Evolutionary conservation across 2,329 filamentous ascomycete species (phyloP).

Genomic region (Aspergillus fischeri): DNA sequence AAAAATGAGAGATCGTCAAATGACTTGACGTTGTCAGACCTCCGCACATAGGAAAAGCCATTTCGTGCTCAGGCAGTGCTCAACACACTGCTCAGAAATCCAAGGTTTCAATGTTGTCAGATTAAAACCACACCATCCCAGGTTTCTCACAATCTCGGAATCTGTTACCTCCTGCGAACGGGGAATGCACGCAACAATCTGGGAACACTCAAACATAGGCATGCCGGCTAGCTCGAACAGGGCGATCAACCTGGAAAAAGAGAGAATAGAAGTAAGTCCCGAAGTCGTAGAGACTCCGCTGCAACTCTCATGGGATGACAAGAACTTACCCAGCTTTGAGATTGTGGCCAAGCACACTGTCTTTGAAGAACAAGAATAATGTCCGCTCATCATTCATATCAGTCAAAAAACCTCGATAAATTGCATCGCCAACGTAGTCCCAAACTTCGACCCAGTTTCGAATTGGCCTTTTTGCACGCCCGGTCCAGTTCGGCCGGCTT

Average conservation of each 20-base stretch:
- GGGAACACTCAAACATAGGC: slow-evolving; percentile 66
- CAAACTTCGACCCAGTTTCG: slow-evolving; percentile 37
- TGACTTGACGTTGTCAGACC: slow-evolving; percentile 48
- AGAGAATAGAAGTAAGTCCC: background rate
- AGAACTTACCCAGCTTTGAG: slow-evolving; percentile 77
- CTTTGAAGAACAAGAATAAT: slow-evolving; percentile 85
- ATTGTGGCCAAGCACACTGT: slow-evolving; percentile 66
- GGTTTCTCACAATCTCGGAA: slow-evolving; percentile 66
- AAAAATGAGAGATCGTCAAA: slow-evolving; percentile 1
- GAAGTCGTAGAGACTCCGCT: background rate
- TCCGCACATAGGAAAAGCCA: slow-evolving; percentile 93
- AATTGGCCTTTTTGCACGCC: slow-evolving; percentile 20
- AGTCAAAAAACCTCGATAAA: slow-evolving; percentile 81
- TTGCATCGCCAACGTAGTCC: slow-evolving; percentile 79
- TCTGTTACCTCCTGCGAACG: slow-evolving; percentile 61
- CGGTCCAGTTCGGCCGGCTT: slow-evolving; percentile 28
- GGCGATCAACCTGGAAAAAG: slow-evolving; percentile 65
- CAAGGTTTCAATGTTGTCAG: slow-evolving; percentile 75
- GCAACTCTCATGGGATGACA: background rate
- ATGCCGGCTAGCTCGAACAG: slow-evolving; percentile 82
- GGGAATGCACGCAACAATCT: slow-evolving; percentile 77
- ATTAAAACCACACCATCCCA: slow-evolving; percentile 92
- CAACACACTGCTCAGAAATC: slow-evolving; percentile 48
- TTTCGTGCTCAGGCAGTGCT: slow-evolving; percentile 65
- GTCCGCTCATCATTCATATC: slow-evolving; percentile 66